A percentile compares a stretch with the other conserved stretches of the same genome.
phyloP scores from a whole-genome alignment of 148 eudicot species.

The Vaccinium vitisidaea region DNA sequence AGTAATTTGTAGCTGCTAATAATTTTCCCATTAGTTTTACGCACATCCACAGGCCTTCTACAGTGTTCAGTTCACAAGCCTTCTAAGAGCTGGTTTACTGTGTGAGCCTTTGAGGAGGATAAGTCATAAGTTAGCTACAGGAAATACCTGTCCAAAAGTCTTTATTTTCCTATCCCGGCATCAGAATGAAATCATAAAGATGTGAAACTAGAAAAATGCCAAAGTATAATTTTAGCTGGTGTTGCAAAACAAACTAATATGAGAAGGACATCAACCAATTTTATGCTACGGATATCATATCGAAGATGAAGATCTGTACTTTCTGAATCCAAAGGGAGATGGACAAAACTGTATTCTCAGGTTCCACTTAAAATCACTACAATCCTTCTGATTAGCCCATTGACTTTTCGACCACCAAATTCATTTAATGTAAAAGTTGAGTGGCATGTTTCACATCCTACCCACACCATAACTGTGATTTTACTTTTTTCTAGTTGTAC shows the following conservation, averaged over 20 bases:
- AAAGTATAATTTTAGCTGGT: background rate
- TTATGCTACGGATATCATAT: background rate
- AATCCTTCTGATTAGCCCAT: background rate
- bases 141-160: background rate
- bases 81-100: background rate
- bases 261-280: background rate
- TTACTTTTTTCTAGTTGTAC: background rate
- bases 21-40: background rate
- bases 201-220: background rate
- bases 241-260: background rate
- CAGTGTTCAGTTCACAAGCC: background rate
- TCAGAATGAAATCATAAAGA: background rate
- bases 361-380: background rate
- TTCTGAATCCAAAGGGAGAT: background rate
- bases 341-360: background rate
- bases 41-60: background rate
- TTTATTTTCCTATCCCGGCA: background rate
- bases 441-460: background rate
- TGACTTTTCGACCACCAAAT: background rate
- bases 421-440: background rate
- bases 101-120: background rate
- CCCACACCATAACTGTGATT: background rate
- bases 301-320: background rate
- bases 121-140: background rate
- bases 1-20: background rate